phyloP scores from a whole-genome alignment of 2,329 filamentous ascomycete genomes.

The Cercospora zeina region DNA sequence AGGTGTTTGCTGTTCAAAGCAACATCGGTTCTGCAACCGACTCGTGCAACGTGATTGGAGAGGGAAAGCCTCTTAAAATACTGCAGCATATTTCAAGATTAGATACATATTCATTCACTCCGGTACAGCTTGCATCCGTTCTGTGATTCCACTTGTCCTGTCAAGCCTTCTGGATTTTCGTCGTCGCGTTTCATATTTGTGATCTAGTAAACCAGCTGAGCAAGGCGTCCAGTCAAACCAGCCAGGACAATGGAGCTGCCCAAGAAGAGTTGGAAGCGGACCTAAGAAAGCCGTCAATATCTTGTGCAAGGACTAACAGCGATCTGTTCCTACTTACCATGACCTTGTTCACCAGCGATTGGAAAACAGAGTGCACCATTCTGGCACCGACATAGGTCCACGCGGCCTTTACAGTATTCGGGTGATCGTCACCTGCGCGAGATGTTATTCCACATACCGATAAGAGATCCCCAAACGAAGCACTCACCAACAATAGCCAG shows the following conservation, averaged over 20 bases:
- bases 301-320: neutral
- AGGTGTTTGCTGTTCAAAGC: neutral
- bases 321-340: constrained; percentile 10
- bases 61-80: neutral
- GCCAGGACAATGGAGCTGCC: constrained; percentile 20
- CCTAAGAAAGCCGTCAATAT: neutral
- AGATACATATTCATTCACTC: neutral
- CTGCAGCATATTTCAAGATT: neutral
- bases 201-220: constrained; percentile 13
- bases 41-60: neutral
- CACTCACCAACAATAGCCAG: constrained; percentile 29
- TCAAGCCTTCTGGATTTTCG: neutral
- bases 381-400: constrained; percentile 45
- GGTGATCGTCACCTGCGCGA: constrained; percentile 28
- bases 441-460: neutral
- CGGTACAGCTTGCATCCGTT: neutral
- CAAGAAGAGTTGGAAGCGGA: constrained; percentile 20
- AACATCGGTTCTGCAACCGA: neutral
- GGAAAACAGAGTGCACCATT: constrained; percentile 43
- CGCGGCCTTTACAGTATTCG: constrained; percentile 39
- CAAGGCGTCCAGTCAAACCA: constrained; percentile 15
- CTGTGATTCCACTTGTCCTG: constrained; percentile 3
- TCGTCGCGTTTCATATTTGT: neutral
- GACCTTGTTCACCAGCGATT: constrained; percentile 40
- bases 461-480: neutral